These are phyloP conservation scores for Apophysomyces elegans DNA, from an alignment of 371 early-diverging fungal genomes.

Conservation along the genomic window DNA sequence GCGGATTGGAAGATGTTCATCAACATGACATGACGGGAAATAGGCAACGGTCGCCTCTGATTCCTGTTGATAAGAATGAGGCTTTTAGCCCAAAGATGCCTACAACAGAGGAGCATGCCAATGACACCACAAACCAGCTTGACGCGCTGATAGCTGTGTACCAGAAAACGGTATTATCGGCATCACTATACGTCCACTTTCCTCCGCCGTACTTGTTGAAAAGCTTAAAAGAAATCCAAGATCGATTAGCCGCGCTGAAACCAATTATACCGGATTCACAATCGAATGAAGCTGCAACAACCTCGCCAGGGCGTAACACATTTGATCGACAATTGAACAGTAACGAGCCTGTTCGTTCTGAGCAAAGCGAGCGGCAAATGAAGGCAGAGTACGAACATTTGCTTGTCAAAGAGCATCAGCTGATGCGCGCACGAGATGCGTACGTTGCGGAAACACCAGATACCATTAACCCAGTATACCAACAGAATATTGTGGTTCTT, in stretches of 20 bases:
- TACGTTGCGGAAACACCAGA: conserved; percentile 63
- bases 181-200: conserved; percentile 84
- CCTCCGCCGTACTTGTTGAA: conserved; percentile 84
- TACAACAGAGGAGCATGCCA: not conserved
- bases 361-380: conserved; percentile 4
- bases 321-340: conserved; percentile 28
- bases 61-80: not conserved
- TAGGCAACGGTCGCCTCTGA: conserved; percentile 19
- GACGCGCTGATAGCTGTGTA: conserved; percentile 51
- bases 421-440: conserved; percentile 57
- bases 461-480: conserved; percentile 69
- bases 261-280: conserved; percentile 11
- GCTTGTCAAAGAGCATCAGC: conserved; percentile 52
- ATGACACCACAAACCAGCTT: conserved; percentile 23
- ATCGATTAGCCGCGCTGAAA: conserved; percentile 32
- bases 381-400: conserved; percentile 52
- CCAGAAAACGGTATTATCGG: conserved; percentile 76
- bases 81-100: not conserved
- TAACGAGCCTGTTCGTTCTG: not conserved
- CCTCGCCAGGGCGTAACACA: conserved; percentile 33
- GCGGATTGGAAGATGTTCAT: conserved; percentile 25
- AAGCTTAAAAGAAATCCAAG: conserved; percentile 69
- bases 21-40: not conserved
- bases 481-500: conserved; percentile 78
- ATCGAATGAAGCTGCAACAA: conserved; percentile 3